Percentiles rank a stretch among this genome's conserved stretches.
phyloP scores from a whole-genome alignment of 768 basidiomycete genomes.

The Rhodosporidiobolus odoratus region DNA sequence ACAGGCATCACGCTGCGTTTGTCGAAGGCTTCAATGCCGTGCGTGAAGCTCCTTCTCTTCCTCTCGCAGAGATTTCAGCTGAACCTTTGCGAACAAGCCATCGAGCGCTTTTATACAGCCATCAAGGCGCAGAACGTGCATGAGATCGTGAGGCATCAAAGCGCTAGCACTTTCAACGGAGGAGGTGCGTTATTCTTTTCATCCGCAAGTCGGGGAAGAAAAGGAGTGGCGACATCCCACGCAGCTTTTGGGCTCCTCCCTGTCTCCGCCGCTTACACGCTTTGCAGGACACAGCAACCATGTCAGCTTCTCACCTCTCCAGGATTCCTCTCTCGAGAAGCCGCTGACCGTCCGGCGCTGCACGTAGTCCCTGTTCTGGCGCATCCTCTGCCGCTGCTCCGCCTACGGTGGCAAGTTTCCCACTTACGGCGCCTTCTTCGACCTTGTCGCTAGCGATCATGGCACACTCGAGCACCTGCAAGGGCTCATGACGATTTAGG shows the following conservation, averaged over 20 bases:
- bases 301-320: background rate
- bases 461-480: background rate
- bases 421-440: background rate
- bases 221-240: too few species aligned
- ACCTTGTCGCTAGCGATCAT: background rate
- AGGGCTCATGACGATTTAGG: background rate
- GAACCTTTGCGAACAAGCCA: background rate
- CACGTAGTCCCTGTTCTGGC: constrained; percentile 2
- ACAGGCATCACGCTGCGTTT: background rate
- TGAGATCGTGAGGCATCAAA: background rate
- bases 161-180: background rate
- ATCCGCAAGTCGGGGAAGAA: background rate
- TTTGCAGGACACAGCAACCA: constrained; percentile 4
- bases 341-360: background rate
- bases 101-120: background rate
- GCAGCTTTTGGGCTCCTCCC: background rate
- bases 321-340: background rate
- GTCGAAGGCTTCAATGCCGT: background rate
- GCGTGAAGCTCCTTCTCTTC: background rate
- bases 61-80: background rate
- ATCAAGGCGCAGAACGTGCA: background rate
- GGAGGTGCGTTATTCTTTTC: background rate
- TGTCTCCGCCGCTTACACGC: too few species aligned
- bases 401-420: background rate
- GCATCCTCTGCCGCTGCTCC: background rate